Evolutionary conservation across 1,139 yeast genomes (phyloP), one percentile per base, ranked within the genome.

Genomic region (Lodderomyces jiufengensis): DNA sequence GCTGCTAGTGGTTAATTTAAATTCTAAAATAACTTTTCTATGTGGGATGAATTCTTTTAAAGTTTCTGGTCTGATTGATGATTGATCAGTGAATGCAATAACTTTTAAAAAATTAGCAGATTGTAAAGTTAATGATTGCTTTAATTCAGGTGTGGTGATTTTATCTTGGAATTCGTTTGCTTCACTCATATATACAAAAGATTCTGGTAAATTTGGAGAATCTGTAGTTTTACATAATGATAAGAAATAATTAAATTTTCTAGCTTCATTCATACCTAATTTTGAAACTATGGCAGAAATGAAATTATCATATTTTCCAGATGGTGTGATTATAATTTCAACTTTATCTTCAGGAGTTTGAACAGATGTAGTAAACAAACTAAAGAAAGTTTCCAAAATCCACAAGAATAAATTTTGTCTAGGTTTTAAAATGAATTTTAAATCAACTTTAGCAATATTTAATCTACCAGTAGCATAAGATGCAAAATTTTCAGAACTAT

Each of bases 111-210:
- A 63, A 8, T 70, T 57, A 30, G 78, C 76, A 39, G 82, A 64
- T 39, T 70, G 68, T 44, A 84, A 57, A 23, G 76, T 66, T 39
- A 73, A 73, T 26, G 69, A 59, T 30, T 78, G 61, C 40, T 70
- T 75, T 40, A 78, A 70, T 42, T 70, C 70, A 7, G 51, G 51
- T 34, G 78, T 70, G 46, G 73, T 70, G 40, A 84, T 63, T 46
- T 76, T 67, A 6, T 80, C 87, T 50, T 82, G 87, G 61, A 86
- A 70, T 57, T 90, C 97, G 43, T 79, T 74, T 40, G 78, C 78
- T 67, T 92, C 98, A 50, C 86, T 73, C 98, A 92, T 90, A 63
- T 79, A 86, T 15, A 88, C 95, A 55, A 75, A 84, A 40, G 84
- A 77, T 37, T 64, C 54, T 32, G 97, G 96, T 50, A 90, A 67